These are phyloP conservation scores for Phyllostachys edulis DNA, from an alignment of 176 grass and related monocot genomes.

Conservation along the genomic window DNA sequence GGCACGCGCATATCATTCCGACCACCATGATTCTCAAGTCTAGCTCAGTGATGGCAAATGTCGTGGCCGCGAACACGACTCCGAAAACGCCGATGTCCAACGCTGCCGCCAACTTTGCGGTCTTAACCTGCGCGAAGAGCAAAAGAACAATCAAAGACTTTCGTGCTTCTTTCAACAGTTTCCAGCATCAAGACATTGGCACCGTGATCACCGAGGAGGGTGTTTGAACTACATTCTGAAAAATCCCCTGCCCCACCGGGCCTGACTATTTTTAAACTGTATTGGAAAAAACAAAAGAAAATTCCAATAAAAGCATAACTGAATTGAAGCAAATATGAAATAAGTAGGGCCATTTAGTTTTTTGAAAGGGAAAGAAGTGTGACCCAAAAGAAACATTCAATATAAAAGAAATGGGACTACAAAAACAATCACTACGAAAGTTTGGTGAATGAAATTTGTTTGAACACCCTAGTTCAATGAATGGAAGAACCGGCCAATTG, in stretches of 20 bases:
- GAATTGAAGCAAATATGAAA: not conserved
- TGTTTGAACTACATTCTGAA: not conserved
- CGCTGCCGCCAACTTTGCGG: conserved; percentile 31
- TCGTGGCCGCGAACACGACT: conserved; percentile 37
- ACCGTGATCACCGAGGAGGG: not conserved
- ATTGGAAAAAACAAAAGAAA: not conserved
- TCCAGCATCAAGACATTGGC: not conserved
- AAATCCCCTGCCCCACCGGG: not conserved
- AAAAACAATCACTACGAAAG: not conserved
- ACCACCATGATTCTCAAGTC: conserved; percentile 40
- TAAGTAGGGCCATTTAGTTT: not conserved
- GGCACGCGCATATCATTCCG: conserved; percentile 45
- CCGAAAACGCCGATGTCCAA: conserved; percentile 55
- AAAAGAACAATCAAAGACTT: not conserved
- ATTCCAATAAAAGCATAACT: not conserved
- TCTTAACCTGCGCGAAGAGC: conserved; percentile 34
- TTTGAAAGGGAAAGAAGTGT: not conserved
- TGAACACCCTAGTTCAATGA: no score
- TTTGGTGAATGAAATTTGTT: not conserved
- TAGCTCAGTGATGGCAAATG: conserved; percentile 33
- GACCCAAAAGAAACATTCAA: not conserved
- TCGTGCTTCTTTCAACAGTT: no score
- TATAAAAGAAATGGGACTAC: not conserved
- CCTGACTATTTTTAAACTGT: not conserved
- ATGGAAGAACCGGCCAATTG: no score